Evolutionary conservation across 371 early-diverging fungal genomes (phyloP).

Genomic region (Chytridiales sp.): DNA sequence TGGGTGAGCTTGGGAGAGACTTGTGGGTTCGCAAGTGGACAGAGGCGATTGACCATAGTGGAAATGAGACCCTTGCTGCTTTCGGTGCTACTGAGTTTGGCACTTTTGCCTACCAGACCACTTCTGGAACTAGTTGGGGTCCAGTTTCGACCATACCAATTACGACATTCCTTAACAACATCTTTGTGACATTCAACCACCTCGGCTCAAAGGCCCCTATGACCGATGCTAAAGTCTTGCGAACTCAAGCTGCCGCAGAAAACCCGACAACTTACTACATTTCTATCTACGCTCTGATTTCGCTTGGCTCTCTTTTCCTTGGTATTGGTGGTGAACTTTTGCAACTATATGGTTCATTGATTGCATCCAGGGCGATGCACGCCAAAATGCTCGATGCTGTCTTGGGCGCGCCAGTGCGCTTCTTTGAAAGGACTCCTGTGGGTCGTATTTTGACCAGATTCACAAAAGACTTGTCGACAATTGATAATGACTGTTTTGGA

Average conservation of each 20-base stretch:
- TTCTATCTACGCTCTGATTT: conserved; percentile 29
- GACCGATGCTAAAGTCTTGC: no score
- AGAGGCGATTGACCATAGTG: neutral
- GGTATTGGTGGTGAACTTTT: conserved; percentile 14
- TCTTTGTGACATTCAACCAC: neutral
- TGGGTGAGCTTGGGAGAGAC: neutral
- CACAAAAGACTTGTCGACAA: conserved; percentile 61
- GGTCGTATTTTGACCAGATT: conserved; percentile 89
- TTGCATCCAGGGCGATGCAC: conserved; percentile 40
- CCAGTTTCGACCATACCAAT: neutral
- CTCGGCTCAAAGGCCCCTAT: neutral
- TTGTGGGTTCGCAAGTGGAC: conserved; percentile 2
- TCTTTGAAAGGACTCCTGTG: conserved; percentile 85
- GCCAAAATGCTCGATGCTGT: conserved; percentile 31
- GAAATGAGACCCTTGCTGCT: neutral
- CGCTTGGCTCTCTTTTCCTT: conserved; percentile 22
- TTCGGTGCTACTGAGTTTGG: no score
- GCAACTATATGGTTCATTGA: conserved; percentile 21
- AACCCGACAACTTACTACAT: conserved; percentile 24
- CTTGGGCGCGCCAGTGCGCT: conserved; percentile 58
- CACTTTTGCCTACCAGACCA: neutral
- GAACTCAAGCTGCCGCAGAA: neutral
- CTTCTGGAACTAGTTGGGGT: neutral
- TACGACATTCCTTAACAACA: neutral
- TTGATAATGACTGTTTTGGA: conserved; percentile 28